phyloP scores from a whole-genome alignment of 2,329 filamentous ascomycete species.

The Aureobasidium sp. region DNA sequence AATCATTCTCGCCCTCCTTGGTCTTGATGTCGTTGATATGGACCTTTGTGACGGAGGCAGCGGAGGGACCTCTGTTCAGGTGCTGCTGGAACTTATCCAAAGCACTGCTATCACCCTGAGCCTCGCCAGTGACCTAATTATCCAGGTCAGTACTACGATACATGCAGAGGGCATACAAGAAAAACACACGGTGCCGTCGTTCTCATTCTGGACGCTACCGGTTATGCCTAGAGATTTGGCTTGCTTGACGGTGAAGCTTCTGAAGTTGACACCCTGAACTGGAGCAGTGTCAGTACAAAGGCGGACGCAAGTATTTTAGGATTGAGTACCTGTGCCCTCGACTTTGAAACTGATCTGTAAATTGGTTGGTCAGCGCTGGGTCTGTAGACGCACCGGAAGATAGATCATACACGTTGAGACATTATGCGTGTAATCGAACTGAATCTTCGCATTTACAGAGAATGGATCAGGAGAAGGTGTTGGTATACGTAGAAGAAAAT shows the following conservation, averaged over 20 bases:
- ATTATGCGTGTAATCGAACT: slow-evolving; percentile 26
- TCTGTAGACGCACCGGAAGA: not conserved
- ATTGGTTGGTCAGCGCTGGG: not conserved
- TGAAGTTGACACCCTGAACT: slow-evolving; percentile 59
- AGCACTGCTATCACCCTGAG: slow-evolving; percentile 74
- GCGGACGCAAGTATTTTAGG: not conserved
- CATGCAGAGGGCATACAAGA: no score
- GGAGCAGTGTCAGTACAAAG: not conserved
- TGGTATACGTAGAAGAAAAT: not conserved
- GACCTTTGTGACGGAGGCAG: slow-evolving; percentile 78
- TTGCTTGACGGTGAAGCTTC: slow-evolving; percentile 47
- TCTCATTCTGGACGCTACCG: slow-evolving; percentile 51
- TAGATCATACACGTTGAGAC: slow-evolving; percentile 33
- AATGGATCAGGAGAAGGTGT: not conserved
- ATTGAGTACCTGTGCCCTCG: slow-evolving; percentile 36
- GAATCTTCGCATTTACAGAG: slow-evolving; percentile 22
- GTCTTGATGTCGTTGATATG: slow-evolving; percentile 73
- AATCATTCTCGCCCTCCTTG: slow-evolving; percentile 73
- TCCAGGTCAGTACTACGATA: not conserved
- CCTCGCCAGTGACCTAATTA: slow-evolving; percentile 85
- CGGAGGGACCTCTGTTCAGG: slow-evolving; percentile 76
- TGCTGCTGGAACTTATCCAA: slow-evolving; percentile 78
- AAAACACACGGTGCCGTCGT: slow-evolving; percentile 45
- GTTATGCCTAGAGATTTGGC: slow-evolving; percentile 49
- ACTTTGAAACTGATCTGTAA: slow-evolving; percentile 53